These are phyloP conservation scores for Boletus hoseneyae DNA, from an alignment of 1,284 basidiomycete species.

Conservation along the genomic window DNA sequence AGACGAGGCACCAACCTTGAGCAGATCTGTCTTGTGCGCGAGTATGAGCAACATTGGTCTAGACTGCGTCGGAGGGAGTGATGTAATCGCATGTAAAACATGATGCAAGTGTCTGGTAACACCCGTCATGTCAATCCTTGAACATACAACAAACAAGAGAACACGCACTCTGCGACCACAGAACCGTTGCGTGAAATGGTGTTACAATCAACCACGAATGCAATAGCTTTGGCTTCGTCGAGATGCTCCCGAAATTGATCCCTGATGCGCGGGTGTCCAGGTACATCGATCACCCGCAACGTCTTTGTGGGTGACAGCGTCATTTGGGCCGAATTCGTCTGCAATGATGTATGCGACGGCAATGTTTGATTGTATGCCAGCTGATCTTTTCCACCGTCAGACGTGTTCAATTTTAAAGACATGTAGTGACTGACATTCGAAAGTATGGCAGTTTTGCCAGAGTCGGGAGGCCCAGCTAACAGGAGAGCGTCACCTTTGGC, in stretches of 20 bases:
- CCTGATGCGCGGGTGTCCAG: slow-evolving; percentile 74
- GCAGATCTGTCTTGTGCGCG: slow-evolving; percentile 71
- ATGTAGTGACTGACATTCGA: slow-evolving; percentile 41
- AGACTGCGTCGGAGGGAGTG: slow-evolving; percentile 63
- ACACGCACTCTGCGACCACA: slow-evolving; percentile 74
- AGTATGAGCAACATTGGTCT: slow-evolving; percentile 61
- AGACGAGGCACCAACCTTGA: slow-evolving; percentile 49
- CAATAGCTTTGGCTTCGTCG: slow-evolving; percentile 55
- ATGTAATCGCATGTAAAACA: slow-evolving; percentile 64
- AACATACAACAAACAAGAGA: neutral
- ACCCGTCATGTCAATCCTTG: neutral
- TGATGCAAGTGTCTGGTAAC: slow-evolving; percentile 64
- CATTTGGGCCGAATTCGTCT: slow-evolving; percentile 57
- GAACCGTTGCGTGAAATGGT: slow-evolving; percentile 70
- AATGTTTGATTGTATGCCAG: slow-evolving; percentile 60
- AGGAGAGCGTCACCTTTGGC: slow-evolving; percentile 56
- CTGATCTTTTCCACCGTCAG: slow-evolving; percentile 39
- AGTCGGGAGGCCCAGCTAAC: slow-evolving; percentile 65
- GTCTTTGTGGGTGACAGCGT: slow-evolving; percentile 39
- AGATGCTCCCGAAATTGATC: slow-evolving; percentile 67
- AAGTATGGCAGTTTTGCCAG: slow-evolving; percentile 72
- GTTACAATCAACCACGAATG: slow-evolving; percentile 74
- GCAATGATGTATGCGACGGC: slow-evolving; percentile 70
- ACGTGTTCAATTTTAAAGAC: slow-evolving; percentile 24
- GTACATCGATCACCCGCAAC: slow-evolving; percentile 64